Base-by-base conservation (phyloP, 306 rosid species). In the Quercus agrifolia region DNA sequence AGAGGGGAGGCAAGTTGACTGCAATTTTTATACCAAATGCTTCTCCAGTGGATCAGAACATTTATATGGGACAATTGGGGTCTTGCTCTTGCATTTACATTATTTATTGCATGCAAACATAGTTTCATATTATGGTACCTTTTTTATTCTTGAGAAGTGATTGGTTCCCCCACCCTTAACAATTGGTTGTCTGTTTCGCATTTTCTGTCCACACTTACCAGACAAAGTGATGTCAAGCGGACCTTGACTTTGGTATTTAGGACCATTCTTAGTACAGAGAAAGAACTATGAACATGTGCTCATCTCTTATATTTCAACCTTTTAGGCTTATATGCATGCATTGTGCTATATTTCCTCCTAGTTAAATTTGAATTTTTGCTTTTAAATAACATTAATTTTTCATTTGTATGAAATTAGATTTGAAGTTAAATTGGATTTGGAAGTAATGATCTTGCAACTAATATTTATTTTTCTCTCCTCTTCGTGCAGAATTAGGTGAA, bases 401-500 rank as follows among this genome's bases (percentile, higher is more conserved):
- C 70, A 58, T 31, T 81, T 59, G 33, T 70, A 52, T 59, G 46
- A 62, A 74, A 62, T 79, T 52, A 55, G 25, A 74, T 63, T 56
- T 44, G 71, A 31, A 28, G 76, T 75, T 80, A 31, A 25, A 75
- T 52, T 52, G 59, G 59, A 56, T 20, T 52, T 38, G 59, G 59
- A 56, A 20, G 52, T 13, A 78, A 56, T 76, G 68, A 83, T 73
- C 79, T 77, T 79, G 31, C 61, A 3, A 41, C 72, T 76, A 75
- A 74, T 78, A 21, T 79, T 55, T 35, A 1, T 71, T 55, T 71
- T 78, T n/a, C 33, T 79, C 70, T 56, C 31, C 77, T 44, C 82
- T 82, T 85, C 68, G 71, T 91, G 85, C 97, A 96, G 99, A 93
- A 67, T 85, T 93, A 85, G 81, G 96, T 78, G 97, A 89, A 79